A percentile compares a stretch with the other conserved stretches of the same genome.
Conservation (phyloP, 2,329 filamentous ascomycete genomes). For the Fusarium sacchari region DNA sequence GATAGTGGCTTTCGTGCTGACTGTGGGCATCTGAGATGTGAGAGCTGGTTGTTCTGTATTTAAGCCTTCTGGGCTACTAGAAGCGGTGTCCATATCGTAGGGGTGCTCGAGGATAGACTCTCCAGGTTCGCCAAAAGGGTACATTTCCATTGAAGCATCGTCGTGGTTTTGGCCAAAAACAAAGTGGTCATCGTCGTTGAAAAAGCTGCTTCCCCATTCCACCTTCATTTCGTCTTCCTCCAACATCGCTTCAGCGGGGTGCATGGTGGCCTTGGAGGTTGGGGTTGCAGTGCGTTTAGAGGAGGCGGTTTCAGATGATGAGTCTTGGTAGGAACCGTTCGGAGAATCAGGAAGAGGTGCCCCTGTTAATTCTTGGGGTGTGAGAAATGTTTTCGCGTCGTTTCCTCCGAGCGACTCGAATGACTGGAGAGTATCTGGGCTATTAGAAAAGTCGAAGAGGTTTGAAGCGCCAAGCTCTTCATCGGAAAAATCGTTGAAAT, state of each 20-base stretch:
- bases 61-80: conserved; percentile 63
- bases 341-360: conserved; percentile 56
- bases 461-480: conserved; percentile 49
- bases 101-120: conserved; percentile 58
- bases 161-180: conserved; percentile 46
- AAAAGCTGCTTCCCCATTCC: conserved; percentile 55
- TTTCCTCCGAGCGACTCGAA: conserved; percentile 45
- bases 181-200: conserved; percentile 54
- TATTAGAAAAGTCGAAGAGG: conserved; percentile 51
- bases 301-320: conserved; percentile 63
- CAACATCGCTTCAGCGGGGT: conserved; percentile 56
- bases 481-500: conserved; percentile 53
- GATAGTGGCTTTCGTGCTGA: conserved; percentile 49
- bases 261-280: conserved; percentile 55
- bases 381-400: conserved; percentile 47
- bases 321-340: conserved; percentile 58
- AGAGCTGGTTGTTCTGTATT: conserved; percentile 49
- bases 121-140: conserved; percentile 45
- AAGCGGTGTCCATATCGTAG: conserved; percentile 68
- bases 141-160: conserved; percentile 45
- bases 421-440: conserved; percentile 51
- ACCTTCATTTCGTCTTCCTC: conserved; percentile 53
- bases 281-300: conserved; percentile 59
- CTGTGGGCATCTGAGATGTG: conserved; percentile 56
- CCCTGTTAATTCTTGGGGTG: conserved; percentile 48